Conservation (phyloP, 345 rosid genomes). For the Eucalyptus melliodora region DNA sequence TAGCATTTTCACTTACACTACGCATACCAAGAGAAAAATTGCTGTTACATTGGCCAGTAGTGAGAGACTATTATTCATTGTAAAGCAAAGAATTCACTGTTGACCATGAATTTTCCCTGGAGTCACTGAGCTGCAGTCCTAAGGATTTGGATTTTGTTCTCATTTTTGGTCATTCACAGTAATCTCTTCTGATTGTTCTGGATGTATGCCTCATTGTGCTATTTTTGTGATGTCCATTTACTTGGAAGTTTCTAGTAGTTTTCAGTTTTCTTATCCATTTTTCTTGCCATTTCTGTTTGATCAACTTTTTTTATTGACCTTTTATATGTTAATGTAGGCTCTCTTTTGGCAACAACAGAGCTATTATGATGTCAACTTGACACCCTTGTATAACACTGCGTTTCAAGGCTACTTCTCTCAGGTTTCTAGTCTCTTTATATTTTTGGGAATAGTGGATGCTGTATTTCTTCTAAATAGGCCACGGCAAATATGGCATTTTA, state of each 20-base stretch:
- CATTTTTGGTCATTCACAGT: background rate
- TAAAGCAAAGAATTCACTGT: background rate
- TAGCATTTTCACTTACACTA: background rate
- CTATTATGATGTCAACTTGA: conserved; percentile 87
- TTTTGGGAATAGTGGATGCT: background rate
- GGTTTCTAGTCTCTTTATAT: conserved; percentile 20
- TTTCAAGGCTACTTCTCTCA: conserved; percentile 94
- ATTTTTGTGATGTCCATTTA: background rate
- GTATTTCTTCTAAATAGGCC: background rate
- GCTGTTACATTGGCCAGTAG: background rate
- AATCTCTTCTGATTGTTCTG: background rate
- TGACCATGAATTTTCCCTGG: background rate
- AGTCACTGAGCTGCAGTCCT: background rate
- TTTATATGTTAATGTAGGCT: conserved; percentile 36
- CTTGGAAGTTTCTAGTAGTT: background rate
- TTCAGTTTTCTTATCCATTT: background rate
- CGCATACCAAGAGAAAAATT: background rate
- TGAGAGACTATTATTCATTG: background rate
- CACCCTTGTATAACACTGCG: conserved; percentile 73
- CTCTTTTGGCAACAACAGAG: conserved; percentile 96
- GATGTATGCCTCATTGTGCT: background rate
- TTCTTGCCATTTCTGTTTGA: background rate
- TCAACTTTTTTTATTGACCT: background rate
- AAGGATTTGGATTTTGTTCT: background rate
- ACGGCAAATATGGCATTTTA: background rate